Conservation (phyloP, 257 asterid genomes). For the Solanum appendiculatum region DNA sequence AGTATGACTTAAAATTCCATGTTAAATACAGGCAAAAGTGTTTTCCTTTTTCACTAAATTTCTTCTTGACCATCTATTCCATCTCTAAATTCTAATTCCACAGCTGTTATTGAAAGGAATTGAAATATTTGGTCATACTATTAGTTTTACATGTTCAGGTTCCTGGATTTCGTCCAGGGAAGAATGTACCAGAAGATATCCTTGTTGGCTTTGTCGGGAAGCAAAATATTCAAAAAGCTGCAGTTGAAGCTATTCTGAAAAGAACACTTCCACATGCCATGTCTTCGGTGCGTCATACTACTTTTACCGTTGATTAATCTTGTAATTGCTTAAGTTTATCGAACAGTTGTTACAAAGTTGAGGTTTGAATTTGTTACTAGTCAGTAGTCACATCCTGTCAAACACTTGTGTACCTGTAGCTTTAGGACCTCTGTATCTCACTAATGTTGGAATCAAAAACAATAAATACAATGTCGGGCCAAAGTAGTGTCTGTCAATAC, state of each 20-base stretch:
- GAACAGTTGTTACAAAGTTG: not conserved
- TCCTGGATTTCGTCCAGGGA: slow-evolving; percentile 99
- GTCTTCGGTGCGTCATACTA: slow-evolving; percentile 51
- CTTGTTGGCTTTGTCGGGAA: slow-evolving; percentile 61
- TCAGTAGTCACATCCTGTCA: not conserved
- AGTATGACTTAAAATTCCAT: not conserved
- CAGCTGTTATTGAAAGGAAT: not conserved
- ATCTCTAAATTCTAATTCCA: not conserved
- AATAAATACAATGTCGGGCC: not conserved
- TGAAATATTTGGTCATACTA: not conserved
- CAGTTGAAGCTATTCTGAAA: slow-evolving; percentile 79
- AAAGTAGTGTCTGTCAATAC: not conserved
- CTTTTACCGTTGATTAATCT: not conserved
- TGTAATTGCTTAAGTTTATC: not conserved
- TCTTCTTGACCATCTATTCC: not conserved
- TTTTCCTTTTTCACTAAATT: not conserved
- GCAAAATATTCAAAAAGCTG: slow-evolving; percentile 56
- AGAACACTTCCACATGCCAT: slow-evolving; percentile 98
- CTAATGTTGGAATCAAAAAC: not conserved
- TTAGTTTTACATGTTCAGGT: slow-evolving; percentile 29
- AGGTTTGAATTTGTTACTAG: not conserved
- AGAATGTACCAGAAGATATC: slow-evolving; percentile 74
- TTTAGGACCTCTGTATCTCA: not conserved
- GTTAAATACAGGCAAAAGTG: not conserved
- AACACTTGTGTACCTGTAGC: not conserved